These are phyloP conservation scores for Moesziomyces sp. DNA, from an alignment of 1,284 basidiomycete species.

Conservation along the genomic window DNA sequence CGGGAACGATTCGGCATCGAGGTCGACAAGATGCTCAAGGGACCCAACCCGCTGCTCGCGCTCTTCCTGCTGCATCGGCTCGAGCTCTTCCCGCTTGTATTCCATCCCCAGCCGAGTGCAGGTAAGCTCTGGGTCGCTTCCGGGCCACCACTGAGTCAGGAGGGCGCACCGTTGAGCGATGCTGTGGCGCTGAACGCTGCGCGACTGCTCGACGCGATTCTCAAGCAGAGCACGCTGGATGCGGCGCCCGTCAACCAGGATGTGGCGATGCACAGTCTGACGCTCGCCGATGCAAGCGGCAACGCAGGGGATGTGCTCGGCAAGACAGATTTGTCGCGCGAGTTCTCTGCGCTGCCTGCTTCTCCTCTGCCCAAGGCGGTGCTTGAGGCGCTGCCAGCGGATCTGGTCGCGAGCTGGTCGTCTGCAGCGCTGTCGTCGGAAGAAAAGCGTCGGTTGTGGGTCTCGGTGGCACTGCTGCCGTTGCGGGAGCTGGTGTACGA, in stretches of 20 bases:
- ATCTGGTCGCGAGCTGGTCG: conserved; percentile 34
- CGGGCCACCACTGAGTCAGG: not conserved
- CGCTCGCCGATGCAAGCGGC: conserved; percentile 13
- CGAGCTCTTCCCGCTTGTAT: conserved; percentile 58
- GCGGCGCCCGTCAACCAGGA: conserved; percentile 15
- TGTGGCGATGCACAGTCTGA: conserved; percentile 30
- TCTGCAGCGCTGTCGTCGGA: conserved; percentile 16
- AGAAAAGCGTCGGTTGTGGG: conserved; percentile 53
- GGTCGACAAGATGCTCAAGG: conserved; percentile 67
- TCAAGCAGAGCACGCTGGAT: conserved; percentile 18
- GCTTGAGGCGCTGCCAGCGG: conserved; percentile 24
- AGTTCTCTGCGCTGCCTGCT: conserved; percentile 26
- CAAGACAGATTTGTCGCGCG: conserved; percentile 23
- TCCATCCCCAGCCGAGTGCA: conserved; percentile 46
- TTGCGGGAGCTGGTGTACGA: conserved; percentile 42
- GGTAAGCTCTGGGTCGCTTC: conserved; percentile 18
- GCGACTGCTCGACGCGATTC: conserved; percentile 38
- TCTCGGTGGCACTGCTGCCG: conserved; percentile 45
- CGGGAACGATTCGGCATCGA: conserved; percentile 67
- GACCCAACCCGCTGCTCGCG: conserved; percentile 58
- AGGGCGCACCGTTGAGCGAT: conserved; percentile 13
- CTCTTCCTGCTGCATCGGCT: conserved; percentile 54
- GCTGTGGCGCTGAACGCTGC: conserved; percentile 41
- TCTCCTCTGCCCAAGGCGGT: conserved; percentile 24
- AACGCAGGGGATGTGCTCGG: not conserved